These are phyloP conservation scores for Paraphoma chrysanthemicola DNA, from an alignment of 2,329 filamentous ascomycete species.

Conservation along the genomic window DNA sequence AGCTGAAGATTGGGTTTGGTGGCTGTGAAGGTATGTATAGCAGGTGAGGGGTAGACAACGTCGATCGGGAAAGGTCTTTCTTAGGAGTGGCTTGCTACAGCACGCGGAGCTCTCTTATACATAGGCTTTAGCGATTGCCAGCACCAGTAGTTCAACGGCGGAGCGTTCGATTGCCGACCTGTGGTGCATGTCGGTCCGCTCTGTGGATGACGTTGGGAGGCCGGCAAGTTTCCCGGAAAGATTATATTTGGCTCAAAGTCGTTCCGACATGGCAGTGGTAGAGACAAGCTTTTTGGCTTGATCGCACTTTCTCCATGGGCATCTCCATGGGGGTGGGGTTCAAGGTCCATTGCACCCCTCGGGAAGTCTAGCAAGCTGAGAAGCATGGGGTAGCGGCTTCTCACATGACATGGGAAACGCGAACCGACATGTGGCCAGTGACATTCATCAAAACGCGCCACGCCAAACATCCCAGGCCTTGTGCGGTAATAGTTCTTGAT, in stretches of 20 bases:
- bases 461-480: neutral
- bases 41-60: conserved; percentile 3
- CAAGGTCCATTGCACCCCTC: conserved; percentile 1
- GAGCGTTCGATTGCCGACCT: neutral
- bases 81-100: conserved; percentile 7
- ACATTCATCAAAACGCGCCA: neutral
- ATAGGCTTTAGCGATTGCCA: neutral
- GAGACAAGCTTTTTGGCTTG: neutral
- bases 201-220: neutral
- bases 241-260: conserved; percentile 17
- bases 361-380: conserved; percentile 13
- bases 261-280: conserved; percentile 12
- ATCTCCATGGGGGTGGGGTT: conserved; percentile 15
- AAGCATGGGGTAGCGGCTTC: conserved; percentile 13
- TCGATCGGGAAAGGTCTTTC: conserved; percentile 5
- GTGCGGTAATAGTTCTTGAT: neutral
- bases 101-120: conserved; percentile 14
- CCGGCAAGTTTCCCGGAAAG: conserved; percentile 16
- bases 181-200: conserved; percentile 2
- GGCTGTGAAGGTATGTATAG: conserved; percentile 5
- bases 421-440: conserved; percentile 28
- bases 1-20: neutral
- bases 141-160: neutral
- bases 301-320: conserved; percentile 2
- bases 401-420: neutral